Evolutionary conservation across 1,139 yeast species (phyloP).

Genomic region (Ashbya aceris): DNA sequence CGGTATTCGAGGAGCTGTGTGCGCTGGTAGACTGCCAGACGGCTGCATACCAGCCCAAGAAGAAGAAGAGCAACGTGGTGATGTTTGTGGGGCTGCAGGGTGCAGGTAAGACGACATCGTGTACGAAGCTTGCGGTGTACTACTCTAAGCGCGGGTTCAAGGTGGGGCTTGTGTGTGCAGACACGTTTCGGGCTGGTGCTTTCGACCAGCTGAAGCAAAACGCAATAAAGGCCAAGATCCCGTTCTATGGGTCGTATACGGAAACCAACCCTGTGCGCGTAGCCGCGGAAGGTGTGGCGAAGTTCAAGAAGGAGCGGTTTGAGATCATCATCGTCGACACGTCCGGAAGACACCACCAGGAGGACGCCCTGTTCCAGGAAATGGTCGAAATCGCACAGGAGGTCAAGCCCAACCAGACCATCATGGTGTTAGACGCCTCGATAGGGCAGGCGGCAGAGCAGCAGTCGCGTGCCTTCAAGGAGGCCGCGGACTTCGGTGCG

Average conservation of each 20-base stretch:
- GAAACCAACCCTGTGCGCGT: conserved; percentile 95
- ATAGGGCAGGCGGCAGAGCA: conserved; percentile 98
- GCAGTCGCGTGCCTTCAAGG: conserved; percentile 91
- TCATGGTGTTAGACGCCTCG: conserved; percentile 95
- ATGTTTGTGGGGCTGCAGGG: conserved; percentile 99
- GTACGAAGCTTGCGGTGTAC: conserved; percentile 92
- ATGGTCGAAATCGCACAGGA: conserved; percentile 88
- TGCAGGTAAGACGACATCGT: conserved; percentile 96
- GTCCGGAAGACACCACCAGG: conserved; percentile 97
- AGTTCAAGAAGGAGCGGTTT: conserved; percentile 83
- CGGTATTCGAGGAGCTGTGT: conserved; percentile 87
- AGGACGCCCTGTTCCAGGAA: conserved; percentile 81
- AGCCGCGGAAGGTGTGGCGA: conserved; percentile 83
- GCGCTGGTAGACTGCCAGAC: conserved; percentile 61
- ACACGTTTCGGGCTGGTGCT: conserved; percentile 98
- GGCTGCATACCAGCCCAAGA: conserved; percentile 78
- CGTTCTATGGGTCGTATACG: conserved; percentile 89
- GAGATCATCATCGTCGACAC: conserved; percentile 95
- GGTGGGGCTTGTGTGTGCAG: conserved; percentile 96
- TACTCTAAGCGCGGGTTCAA: conserved; percentile 90
- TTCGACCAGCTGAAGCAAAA: conserved; percentile 96
- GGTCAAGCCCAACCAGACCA: conserved; percentile 84
- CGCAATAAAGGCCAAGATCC: conserved; percentile 90
- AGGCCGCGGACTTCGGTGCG: conserved; percentile 87
- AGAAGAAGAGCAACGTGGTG: conserved; percentile 61